Evolutionary conservation across 1,284 basidiomycete species (phyloP), one percentile per base, ranked within the genome.

Genomic region (Flammula alnicola): DNA sequence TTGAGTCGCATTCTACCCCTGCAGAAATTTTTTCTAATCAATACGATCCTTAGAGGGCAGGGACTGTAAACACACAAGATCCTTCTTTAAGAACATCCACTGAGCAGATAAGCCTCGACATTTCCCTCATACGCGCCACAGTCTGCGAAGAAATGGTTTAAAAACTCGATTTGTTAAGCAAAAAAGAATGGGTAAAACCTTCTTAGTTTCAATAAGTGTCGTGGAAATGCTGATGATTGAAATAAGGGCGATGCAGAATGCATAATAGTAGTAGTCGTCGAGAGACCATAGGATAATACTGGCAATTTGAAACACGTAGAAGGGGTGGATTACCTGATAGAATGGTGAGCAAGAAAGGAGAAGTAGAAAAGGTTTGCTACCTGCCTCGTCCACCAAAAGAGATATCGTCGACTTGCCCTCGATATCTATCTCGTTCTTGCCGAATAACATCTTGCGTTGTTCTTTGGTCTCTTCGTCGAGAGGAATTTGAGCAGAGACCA

Each of bases 231-330:
- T 97, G 48, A 90, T 77, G 20, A 89, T 73, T 33, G 93, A 96
- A 62, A 99, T 99, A 44, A 96, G 74, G 29, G 88, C 93, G 58
- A 99, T 99, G 62, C 95, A 98, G 61, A 96, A 96, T 2, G 96
- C 97, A 67, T 99, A 99, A 66, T 97, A 98, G 67, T 91, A 96
- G 64, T 98, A 95, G 64, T 98, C 83, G 62, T 99, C 97, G 47
- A 98, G 62, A 3, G 89, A 90, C 97, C 97, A 99, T 8, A 99
- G 74, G 19, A 93, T 73, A 59, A 99, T 92, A 55, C 94, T 97
- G 40, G 95, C 95, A 58, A 99, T 89, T 79, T 99, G 97, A 69
- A 99, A 99, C 49, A 99, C 90, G 65, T 97, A 98, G 72, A 98
- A 98, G 0, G 95, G 95, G 65, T 98, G 95, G 26, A 98, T 88